A percentile compares a stretch with the other conserved stretches of the same genome.
These are phyloP conservation scores for Blastomyces emzantsi DNA, from an alignment of 2,329 filamentous ascomycete genomes.

Conservation along the genomic window DNA sequence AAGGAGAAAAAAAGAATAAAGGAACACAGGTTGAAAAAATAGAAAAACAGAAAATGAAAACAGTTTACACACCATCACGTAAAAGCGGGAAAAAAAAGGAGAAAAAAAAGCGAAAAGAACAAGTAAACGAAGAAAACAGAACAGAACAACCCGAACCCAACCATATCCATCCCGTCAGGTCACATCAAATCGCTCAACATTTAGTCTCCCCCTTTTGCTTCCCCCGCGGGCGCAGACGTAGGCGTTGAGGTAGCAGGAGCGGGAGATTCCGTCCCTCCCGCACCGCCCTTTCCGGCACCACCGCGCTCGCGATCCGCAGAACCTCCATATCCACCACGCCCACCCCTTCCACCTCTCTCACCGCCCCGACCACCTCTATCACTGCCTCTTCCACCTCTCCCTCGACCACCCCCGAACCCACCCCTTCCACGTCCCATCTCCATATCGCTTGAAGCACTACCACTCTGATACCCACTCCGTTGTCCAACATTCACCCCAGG, in stretches of 20 bases:
- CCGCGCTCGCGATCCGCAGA: not conserved
- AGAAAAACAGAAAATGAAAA: not conserved
- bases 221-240: not conserved
- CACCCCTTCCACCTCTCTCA: conserved; percentile 25
- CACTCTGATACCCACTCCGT: conserved; percentile 74
- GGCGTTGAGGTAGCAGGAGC: conserved; percentile 2
- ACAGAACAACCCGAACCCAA: not conserved
- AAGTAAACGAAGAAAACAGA: not conserved
- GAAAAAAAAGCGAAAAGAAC: not conserved
- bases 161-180: conserved; percentile 1
- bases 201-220: conserved; percentile 2
- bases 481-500: conserved; percentile 48
- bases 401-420: conserved; percentile 50
- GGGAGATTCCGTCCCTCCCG: conserved; percentile 15
- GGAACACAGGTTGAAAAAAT: not conserved
- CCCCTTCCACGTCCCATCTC: conserved; percentile 57
- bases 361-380: conserved; percentile 51
- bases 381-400: conserved; percentile 48
- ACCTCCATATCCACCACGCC: not conserved
- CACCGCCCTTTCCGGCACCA: conserved; percentile 47
- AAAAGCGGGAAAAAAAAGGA: not conserved
- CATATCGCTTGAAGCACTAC: conserved; percentile 62
- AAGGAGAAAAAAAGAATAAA: not conserved
- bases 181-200: not conserved
- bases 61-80: not conserved